A percentile compares a stretch with the other conserved stretches of the same genome.
phyloP scores from a whole-genome alignment of 2,329 filamentous ascomycete species.

The Cladosporium sp. region DNA sequence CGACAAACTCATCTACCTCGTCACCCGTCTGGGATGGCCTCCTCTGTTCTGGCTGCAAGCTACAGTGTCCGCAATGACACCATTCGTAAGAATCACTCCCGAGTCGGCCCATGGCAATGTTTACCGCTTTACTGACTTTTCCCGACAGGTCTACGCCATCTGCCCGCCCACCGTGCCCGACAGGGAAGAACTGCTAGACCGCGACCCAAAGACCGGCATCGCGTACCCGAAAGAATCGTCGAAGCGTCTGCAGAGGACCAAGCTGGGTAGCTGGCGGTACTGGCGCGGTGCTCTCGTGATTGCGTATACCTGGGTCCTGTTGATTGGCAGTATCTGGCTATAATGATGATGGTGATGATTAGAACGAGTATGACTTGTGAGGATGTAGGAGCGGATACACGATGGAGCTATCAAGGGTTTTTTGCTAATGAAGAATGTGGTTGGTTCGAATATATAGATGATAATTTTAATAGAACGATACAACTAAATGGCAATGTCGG shows the following conservation, averaged over 20 bases:
- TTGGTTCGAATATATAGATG: no score
- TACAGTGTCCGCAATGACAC: constrained; percentile 31
- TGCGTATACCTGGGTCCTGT: constrained; percentile 4
- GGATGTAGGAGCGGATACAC: no score
- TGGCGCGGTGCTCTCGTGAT: constrained; percentile 14
- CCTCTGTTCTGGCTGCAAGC: constrained; percentile 55
- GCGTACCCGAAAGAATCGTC: constrained; percentile 44
- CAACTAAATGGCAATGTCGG: no score
- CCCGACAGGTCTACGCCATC: constrained; percentile 52
- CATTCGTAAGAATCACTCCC: constrained; percentile 41
- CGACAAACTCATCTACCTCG: constrained; percentile 47
- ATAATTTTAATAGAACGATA: no score
- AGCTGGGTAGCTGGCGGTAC: constrained; percentile 15
- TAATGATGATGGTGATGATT: background rate
- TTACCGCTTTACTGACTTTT: background rate
- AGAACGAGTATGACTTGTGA: no score
- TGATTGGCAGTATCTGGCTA: constrained; percentile 13
- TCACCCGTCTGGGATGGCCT: constrained; percentile 64
- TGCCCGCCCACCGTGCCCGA: constrained; percentile 60
- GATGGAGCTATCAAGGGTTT: no score
- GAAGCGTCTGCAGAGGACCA: constrained; percentile 7
- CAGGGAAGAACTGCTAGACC: constrained; percentile 56
- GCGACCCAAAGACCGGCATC: constrained; percentile 57
- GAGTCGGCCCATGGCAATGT: background rate
- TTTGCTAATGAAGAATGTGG: no score